Percentiles rank a stretch among this genome's conserved stretches.
Conservation (phyloP, 495 filamentous ascomycete species). For the Jackrogersella minutella region DNA sequence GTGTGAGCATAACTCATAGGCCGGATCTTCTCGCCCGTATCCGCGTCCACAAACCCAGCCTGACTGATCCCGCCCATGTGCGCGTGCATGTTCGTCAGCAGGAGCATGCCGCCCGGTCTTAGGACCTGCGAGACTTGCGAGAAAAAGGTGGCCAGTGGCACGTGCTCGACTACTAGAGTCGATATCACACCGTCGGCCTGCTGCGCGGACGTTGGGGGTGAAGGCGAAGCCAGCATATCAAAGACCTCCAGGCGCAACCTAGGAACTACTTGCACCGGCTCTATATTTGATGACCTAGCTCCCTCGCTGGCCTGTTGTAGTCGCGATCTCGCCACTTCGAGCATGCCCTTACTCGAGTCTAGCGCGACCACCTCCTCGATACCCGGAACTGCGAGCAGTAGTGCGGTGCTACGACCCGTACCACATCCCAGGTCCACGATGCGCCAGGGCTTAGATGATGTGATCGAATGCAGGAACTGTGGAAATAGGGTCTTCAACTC, state of each 20-base stretch:
- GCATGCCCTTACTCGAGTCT: constrained; percentile 57
- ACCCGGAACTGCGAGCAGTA: constrained; percentile 53
- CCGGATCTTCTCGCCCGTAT: constrained; percentile 66
- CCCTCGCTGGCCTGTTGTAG: constrained; percentile 29
- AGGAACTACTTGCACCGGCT: not conserved
- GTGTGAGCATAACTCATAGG: constrained; percentile 68
- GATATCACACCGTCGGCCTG: constrained; percentile 61
- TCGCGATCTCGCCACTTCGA: constrained; percentile 61
- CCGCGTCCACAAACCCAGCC: constrained; percentile 70
- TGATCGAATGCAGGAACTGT: constrained; percentile 54
- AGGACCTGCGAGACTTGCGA: constrained; percentile 57
- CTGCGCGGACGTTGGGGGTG: constrained; percentile 15
- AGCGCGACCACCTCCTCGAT: constrained; percentile 45
- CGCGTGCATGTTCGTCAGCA: constrained; percentile 78
- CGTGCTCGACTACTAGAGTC: constrained; percentile 75
- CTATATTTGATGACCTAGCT: not conserved
- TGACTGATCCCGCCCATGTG: constrained; percentile 71
- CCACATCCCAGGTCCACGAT: constrained; percentile 72
- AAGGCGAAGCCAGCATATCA: constrained; percentile 49
- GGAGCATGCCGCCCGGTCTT: constrained; percentile 58
- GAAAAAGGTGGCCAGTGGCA: constrained; percentile 67
- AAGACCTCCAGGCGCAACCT: constrained; percentile 47
- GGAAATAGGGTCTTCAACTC: constrained; percentile 66
- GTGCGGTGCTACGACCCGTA: constrained; percentile 72
- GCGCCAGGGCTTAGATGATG: constrained; percentile 45